Conservation (phyloP, 306 rosid genomes). For the Astragalus membranaceus region DNA sequence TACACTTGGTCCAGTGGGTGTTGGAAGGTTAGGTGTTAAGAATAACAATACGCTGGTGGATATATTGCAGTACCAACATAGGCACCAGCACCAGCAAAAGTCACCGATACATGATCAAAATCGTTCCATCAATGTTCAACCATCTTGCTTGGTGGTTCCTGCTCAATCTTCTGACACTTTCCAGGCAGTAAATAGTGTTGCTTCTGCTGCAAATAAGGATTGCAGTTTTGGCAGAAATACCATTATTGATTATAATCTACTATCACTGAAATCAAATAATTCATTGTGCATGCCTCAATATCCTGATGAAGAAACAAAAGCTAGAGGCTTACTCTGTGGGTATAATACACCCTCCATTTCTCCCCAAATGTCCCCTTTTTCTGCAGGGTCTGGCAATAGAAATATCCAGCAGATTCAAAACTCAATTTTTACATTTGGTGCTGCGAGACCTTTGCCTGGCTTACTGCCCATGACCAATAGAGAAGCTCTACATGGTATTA, state of each 20-base stretch:
- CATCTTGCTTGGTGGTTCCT: conserved; percentile 22
- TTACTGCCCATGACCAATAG: background rate
- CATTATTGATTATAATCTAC: conserved; percentile 39
- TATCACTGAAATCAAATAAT: conserved; percentile 39
- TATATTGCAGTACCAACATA: conserved; percentile 19
- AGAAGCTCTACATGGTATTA: conserved; percentile 17
- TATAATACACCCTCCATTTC: conserved; percentile 30
- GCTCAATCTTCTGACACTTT: conserved; percentile 39
- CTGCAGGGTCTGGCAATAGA: conserved; percentile 24
- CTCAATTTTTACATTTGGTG: conserved; percentile 28
- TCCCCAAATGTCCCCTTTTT: conserved; percentile 20
- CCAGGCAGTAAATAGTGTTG: conserved; percentile 10
- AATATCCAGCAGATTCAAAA: conserved; percentile 30
- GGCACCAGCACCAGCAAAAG: conserved; percentile 15
- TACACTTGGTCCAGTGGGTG: conserved; percentile 27
- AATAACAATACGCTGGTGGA: conserved; percentile 5
- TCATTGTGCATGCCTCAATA: conserved; percentile 29
- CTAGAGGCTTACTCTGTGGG: conserved; percentile 28
- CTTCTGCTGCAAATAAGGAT: conserved; percentile 8
- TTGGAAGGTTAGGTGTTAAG: conserved; percentile 28
- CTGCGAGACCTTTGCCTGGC: conserved; percentile 24
- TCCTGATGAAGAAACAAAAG: conserved; percentile 29
- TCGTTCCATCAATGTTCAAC: conserved; percentile 29
- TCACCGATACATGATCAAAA: conserved; percentile 30
- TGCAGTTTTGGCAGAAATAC: conserved; percentile 34